Evolutionary conservation across 192 early-diverging fungal genomes (phyloP).

Genomic region (Coemansia reversa): DNA sequence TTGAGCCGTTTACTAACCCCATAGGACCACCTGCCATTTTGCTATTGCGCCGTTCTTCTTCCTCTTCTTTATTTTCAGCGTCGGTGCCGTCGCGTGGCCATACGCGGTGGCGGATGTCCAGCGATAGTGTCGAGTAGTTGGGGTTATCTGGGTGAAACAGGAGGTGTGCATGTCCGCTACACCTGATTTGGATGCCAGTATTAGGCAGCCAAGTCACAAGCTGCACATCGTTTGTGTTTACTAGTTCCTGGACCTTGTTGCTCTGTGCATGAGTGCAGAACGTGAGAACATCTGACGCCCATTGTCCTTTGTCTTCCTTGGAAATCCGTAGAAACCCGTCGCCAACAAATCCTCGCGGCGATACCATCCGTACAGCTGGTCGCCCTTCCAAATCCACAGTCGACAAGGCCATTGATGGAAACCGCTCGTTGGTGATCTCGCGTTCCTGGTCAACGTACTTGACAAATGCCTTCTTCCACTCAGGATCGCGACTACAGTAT

Average conservation of each 20-base stretch:
- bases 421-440: conserved; percentile 24
- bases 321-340: conserved; percentile 41
- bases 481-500: conserved; percentile 30
- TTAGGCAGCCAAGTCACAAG: conserved; percentile 37
- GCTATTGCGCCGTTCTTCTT: conserved; percentile 1
- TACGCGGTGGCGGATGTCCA: conserved; percentile 47
- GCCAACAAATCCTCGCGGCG: conserved; percentile 47
- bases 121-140: conserved; percentile 38
- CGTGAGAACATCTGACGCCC: conserved; percentile 48
- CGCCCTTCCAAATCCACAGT: conserved; percentile 45
- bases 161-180: conserved; percentile 40
- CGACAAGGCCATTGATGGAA: conserved; percentile 34
- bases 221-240: conserved; percentile 39
- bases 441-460: conserved; percentile 24
- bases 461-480: conserved; percentile 47
- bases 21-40: conserved; percentile 5
- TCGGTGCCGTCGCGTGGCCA: conserved; percentile 31
- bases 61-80: conserved; percentile 8
- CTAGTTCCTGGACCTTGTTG: conserved; percentile 48
- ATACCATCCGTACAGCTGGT: conserved; percentile 44
- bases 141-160: conserved; percentile 53
- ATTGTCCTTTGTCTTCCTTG: conserved; percentile 32
- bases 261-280: conserved; percentile 51
- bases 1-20: conserved; percentile 6
- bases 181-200: conserved; percentile 34